Evolutionary conservation across 1,284 basidiomycete species (phyloP), one percentile per base, ranked within the genome.

Genomic region (Rhodotorula sp.): DNA sequence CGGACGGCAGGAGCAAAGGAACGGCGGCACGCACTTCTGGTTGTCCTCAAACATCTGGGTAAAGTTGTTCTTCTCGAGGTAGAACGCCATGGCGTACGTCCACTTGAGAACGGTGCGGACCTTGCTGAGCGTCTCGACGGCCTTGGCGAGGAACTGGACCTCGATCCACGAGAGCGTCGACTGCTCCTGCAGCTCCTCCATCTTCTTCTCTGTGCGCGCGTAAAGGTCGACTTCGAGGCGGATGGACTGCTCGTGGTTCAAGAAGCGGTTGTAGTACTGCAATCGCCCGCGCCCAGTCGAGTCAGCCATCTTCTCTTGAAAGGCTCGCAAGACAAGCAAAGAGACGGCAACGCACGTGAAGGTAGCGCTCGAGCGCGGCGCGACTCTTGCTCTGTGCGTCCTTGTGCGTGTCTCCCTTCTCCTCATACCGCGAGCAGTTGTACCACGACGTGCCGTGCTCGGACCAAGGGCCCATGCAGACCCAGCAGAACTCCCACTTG

Each of bases 41-140:
- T 98, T 98, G 81, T 97, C 94, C 81, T 98, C 95, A 77, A 95
- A 99, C 57, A 99, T 82, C 79, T 94, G 91, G 79, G 97, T 98
- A 85, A 91, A 86, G 80, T 97, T 98, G 75, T 92, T 89, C 78
- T 87, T 88, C 67, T 87, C 82, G 27, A 89, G 80, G 79, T 97
- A 99, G 83, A 94, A 99, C 20, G 94, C 95, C 94, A 99, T 97
- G n/a, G 92, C 91, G 79, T 99, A 99, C 24, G 94, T 98, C 95
- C 96, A 99, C 82, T 98, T 98, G 72, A 99, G 86, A 54, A 95
- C 97, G 84, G 89, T 92, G 47, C 95, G 88, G 79, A 94, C 97
- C 79, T 89, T 90, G 74, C 76, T 77, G 53, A 82, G 74, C 20
- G 72, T 76, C 60, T 97, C 94, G 4, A 97, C 93, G 0, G 95